Base-by-base conservation (phyloP, 176 grass and related monocot genomes). In the Lolium perenne region DNA sequence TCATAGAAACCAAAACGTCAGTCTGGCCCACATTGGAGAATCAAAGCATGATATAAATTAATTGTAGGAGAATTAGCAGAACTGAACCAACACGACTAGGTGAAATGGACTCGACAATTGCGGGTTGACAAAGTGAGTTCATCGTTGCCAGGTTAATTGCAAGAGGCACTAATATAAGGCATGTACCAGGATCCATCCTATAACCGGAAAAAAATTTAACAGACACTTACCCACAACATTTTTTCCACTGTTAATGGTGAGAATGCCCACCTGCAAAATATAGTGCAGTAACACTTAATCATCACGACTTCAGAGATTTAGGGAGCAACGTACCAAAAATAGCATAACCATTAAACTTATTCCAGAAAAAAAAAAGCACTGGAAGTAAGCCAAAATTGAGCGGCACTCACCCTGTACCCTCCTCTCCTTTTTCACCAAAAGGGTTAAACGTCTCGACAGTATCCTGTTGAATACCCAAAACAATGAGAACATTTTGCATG, bases 401-500 rank as follows among this genome's bases (percentile, higher is more conserved):
- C 38, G 71, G 15, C 32, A 64, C 78, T 63, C 88, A 98, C 97
- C 97, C 97, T 62, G 94, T 95, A 85, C 97, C 97, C 84, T 88
- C 68, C 80, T 95, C 88, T 78, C 92, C 90, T 49, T 92, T 79
- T 15, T 91, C 72, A 85, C 86, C 90, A 82, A 95, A 98, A 47
- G 97, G 97, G 26, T 98, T 84, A 60, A 98, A 98, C 26, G 73
- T 89, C 82, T 95, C 97, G 22, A 98, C 94, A 8, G 97, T 98
- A 82, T 98, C 97, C 97, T 98, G 77, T 77, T 69, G 48, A 74
- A 95, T 17, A 76, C 82, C 83, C 47, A 61, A 82, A 78, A 78
- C 11, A 66, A 57, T 89, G 46, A 88, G 68, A 45, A 35, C n/a
- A 20, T 38, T 56, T 83, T 57, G 25, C 38, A 7, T 75, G 75